Percentiles rank a stretch among this genome's conserved stretches.
Conservation (phyloP, 1,284 basidiomycete genomes). For the Ceratobasidium sp. region DNA sequence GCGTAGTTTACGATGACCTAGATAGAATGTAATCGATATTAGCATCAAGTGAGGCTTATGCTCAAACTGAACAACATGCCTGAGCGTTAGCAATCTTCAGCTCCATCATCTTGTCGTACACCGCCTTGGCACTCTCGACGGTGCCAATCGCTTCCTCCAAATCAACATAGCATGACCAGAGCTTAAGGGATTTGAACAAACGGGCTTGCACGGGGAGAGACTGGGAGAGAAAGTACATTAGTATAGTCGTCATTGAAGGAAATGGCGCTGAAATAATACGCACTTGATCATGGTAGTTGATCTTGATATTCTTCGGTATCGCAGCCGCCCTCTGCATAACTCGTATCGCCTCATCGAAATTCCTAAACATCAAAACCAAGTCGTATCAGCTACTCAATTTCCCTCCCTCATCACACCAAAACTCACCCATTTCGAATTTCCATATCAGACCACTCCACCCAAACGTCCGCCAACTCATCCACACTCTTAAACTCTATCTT, state of each 20-base stretch:
- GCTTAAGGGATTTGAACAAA: slow-evolving; percentile 96
- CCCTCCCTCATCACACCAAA: background rate
- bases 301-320: slow-evolving; percentile 87
- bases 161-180: slow-evolving; percentile 99
- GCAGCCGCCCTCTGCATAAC: slow-evolving; percentile 96
- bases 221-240: slow-evolving; percentile 55
- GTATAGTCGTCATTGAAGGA: slow-evolving; percentile 38
- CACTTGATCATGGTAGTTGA: slow-evolving; percentile 96
- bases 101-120: slow-evolving; percentile 97
- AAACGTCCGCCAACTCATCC: slow-evolving; percentile 97
- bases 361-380: slow-evolving; percentile 65
- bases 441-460: slow-evolving; percentile 99
- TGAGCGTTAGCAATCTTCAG: slow-evolving; percentile 99
- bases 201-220: slow-evolving; percentile 86
- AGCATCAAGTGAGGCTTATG: background rate
- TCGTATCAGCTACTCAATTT: background rate
- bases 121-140: slow-evolving; percentile 89
- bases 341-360: slow-evolving; percentile 93
- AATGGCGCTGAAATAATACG: slow-evolving; percentile 50
- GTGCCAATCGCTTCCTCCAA: slow-evolving; percentile 96
- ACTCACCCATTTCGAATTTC: slow-evolving; percentile 93
- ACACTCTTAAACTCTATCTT: slow-evolving; percentile 95
- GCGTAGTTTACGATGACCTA: slow-evolving; percentile 96
- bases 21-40: background rate
- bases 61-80: slow-evolving; percentile 46